Evolutionary conservation across 2,329 filamentous ascomycete species (phyloP), one percentile per base, ranked within the genome.

Genomic region (Huntiella omanensis): DNA sequence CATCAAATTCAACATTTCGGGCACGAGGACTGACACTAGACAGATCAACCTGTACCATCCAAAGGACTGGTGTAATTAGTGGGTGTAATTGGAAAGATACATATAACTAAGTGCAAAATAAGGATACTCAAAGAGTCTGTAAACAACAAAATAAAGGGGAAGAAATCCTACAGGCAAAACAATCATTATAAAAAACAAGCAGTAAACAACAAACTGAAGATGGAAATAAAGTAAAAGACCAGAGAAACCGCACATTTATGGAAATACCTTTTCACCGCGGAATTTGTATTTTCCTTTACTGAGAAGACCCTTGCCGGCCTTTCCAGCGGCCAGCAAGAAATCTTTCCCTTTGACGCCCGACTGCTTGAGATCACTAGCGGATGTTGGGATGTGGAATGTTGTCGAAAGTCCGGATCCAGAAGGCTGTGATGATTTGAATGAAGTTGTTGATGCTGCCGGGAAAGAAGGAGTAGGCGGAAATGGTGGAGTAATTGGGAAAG

Each of bases 271-370:
- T 63, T 91, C 83, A 58, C 70, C 73, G 52, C 71, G 68, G 60
- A 94, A 77, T 62, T 84, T 88, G 64, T 74, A 88, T 64, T 83
- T 88, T 54, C 87, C 84, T 65, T 93, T 93, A 53, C 82, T 85
- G 60, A 95, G 79, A 52, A 95, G 63, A 45, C 87, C 88, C 66
- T 94, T 94, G 42, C 87, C 86, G 49, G 85, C 84, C 58, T 84
- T 86, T 45, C 84, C 85, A 46, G 87, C 87, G 16, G 80, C 80
- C 53, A 91, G 83, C 58, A 95, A 70, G 22, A 95, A 66, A 55
- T 92, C 86, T 64, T 94, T 95, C 59, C 87, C 79, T 66, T 87
- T 88, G 35, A 78, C 67, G 50, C 71, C 63, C 42, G 73, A 73
- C 49, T 69, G 65, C 37, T 67, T 68, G 53, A 74, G 69, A 33